A percentile compares a stretch with the other conserved stretches of the same genome.
Evolutionary conservation across 305 asterid species (phyloP).

Genomic region (Salvia sclarea): DNA sequence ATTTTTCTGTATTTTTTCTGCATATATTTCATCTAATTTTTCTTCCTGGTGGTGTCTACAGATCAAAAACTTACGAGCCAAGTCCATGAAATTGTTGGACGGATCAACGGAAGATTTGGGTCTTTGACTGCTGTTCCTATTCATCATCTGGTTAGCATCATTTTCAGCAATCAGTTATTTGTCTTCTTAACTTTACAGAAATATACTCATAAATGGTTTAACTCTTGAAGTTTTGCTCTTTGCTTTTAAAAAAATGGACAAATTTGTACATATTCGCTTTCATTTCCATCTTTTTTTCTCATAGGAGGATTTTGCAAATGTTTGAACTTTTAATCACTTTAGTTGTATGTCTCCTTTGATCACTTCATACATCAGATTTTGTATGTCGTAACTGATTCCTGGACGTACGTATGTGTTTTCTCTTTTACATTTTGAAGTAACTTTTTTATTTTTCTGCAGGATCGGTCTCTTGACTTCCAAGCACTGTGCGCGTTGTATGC

Average conservation of each 20-base stretch:
- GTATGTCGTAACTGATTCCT: constrained; percentile 28
- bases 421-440: constrained; percentile 23
- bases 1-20: constrained; percentile 12
- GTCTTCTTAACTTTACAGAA: neutral
- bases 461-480: constrained; percentile 77
- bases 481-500: constrained; percentile 85
- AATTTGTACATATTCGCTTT: neutral
- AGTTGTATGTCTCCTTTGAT: no score
- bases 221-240: neutral
- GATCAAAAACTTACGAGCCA: constrained; percentile 96
- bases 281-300: neutral
- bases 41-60: constrained; percentile 41
- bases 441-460: constrained; percentile 52
- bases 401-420: neutral
- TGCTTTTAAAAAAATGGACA: neutral
- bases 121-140: constrained; percentile 78
- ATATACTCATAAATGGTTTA: neutral
- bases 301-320: no score
- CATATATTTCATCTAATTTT: constrained; percentile 23
- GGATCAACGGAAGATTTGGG: constrained; percentile 96
- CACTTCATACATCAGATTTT: no score
- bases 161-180: constrained; percentile 16
- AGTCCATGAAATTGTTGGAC: constrained; percentile 95
- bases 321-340: no score
- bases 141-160: constrained; percentile 84